A percentile compares a stretch with the other conserved stretches of the same genome.
Conservation (phyloP, 768 basidiomycete genomes). For the Panaeolus papilionaceus region DNA sequence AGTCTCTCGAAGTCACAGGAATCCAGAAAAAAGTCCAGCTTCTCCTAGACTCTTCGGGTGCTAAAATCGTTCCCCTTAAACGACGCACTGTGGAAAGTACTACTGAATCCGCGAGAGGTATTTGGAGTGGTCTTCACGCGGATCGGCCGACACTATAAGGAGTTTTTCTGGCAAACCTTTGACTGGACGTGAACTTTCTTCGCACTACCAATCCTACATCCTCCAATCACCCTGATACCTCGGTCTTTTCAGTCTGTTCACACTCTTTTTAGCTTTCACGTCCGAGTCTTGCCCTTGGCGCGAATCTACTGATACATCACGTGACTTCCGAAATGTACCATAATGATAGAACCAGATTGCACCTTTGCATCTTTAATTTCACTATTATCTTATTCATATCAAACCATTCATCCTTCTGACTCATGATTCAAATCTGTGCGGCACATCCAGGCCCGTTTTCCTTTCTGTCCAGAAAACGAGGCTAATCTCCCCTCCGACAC, state of each 20-base stretch:
- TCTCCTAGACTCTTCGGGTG: slow-evolving; percentile 86
- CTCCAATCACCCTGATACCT: slow-evolving; percentile 22
- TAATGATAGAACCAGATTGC: slow-evolving; percentile 20
- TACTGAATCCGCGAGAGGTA: slow-evolving; percentile 82
- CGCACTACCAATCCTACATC: slow-evolving; percentile 15
- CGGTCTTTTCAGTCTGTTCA: slow-evolving; percentile 6
- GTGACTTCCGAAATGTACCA: slow-evolving; percentile 35
- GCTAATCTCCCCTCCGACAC: slow-evolving; percentile 33
- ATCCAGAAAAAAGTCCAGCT: slow-evolving; percentile 83
- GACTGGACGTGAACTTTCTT: neutral
- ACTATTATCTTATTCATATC: slow-evolving; percentile 30
- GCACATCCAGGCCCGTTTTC: slow-evolving; percentile 29
- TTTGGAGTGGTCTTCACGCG: slow-evolving; percentile 90
- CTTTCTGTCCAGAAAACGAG: slow-evolving; percentile 37
- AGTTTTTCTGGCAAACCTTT: slow-evolving; percentile 2
- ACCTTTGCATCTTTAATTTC: slow-evolving; percentile 33
- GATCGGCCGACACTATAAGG: slow-evolving; percentile 60
- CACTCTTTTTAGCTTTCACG: slow-evolving; percentile 15
- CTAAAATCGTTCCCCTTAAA: slow-evolving; percentile 84
- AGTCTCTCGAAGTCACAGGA: slow-evolving; percentile 73
- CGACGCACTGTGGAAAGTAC: slow-evolving; percentile 78
- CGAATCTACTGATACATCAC: slow-evolving; percentile 30
- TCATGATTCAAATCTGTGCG: slow-evolving; percentile 29
- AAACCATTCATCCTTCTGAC: slow-evolving; percentile 28
- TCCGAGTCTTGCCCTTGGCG: neutral